Evolutionary conservation across 331 rosid genomes (phyloP).

Genomic region (Erythrophleum ivorense): DNA sequence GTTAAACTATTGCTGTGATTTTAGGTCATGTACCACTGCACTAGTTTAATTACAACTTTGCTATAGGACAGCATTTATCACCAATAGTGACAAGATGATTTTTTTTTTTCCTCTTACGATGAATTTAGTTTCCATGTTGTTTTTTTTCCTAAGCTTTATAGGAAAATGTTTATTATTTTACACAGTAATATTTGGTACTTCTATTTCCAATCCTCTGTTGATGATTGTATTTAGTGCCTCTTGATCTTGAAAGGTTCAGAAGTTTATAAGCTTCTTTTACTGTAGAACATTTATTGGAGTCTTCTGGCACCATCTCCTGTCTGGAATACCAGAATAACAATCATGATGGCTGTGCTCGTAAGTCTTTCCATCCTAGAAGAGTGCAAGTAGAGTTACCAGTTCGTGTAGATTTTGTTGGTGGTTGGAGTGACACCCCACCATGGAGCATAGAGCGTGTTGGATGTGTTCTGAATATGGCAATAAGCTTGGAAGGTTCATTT

Average conservation of each 20-base stretch:
- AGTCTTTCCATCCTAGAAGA: constrained; percentile 59
- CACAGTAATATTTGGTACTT: not conserved
- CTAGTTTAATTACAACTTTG: constrained; percentile 3
- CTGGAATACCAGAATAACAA: constrained; percentile 43
- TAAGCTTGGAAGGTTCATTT: constrained; percentile 80
- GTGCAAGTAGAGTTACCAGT: constrained; percentile 86
- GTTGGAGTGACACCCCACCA: constrained; percentile 99
- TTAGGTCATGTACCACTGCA: not conserved
- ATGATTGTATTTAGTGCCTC: not conserved
- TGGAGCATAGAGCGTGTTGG: constrained; percentile 98
- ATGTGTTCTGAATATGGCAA: constrained; percentile 90
- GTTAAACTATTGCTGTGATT: not conserved
- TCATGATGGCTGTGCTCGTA: constrained; percentile 36
- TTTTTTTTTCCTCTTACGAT: constrained; percentile 17
- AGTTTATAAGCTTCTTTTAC: constrained; percentile 27
- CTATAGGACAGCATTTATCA: not conserved
- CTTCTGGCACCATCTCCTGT: constrained; percentile 47
- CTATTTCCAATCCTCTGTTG: not conserved
- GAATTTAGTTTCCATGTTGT: not conserved
- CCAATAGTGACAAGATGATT: not conserved
- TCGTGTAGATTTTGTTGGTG: constrained; percentile 97
- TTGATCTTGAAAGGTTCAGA: not conserved
- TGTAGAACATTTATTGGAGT: constrained; percentile 71
- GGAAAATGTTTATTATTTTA: not conserved
- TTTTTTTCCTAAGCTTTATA: not conserved